Base-by-base conservation (phyloP, 1,139 yeast species). In the Sugiyamaella castrensis region DNA sequence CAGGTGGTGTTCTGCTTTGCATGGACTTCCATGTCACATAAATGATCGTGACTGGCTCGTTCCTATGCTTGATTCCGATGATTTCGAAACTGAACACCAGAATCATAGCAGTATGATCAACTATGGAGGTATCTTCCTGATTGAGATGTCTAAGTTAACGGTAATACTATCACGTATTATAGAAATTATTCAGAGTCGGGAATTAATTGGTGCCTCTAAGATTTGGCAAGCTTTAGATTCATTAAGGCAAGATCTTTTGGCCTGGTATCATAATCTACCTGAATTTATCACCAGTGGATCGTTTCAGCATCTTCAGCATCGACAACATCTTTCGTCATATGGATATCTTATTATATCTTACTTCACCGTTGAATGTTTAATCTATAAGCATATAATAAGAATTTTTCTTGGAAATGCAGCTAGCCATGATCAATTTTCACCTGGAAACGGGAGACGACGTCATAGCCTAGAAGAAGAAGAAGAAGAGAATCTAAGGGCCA, bases 1-100 rank as follows among this genome's bases (percentile, higher is more conserved):
- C 59, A 85, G 86, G 63, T 87, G 95, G 95, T 73, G 82, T 10
- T 51, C 55, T 4, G 53, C 52, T n/a, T 53, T 55, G 37, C 57
- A 57, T 26, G 60, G 60, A 4, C 47, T 58, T 11, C 62, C 62
- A 5, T 52, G 57, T 24, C 53, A 51, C 29, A 58, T 59, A 28
- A 57, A 56, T 29, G 57, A 56, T 32, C 49, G 56, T 37, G 60
- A 59, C 45, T 59, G 60, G 61, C 50, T 52, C 10, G 62, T 59
- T 10, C 55, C 53, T 4, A 46, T 50, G 54, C 58, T 57, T 6
- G 57, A 55, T 33, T 29, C 46, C 24, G 59, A 55, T 38, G 61
- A 57, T 40, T 57, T 57, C 37, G 61, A 57, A 39, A 37, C 53
- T 2, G 53, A 38, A 10, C 24, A 19, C 24, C 24, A 3, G 5